These are phyloP conservation scores for Crassisporium funariophilum DNA, from an alignment of 768 basidiomycete genomes.

Conservation along the genomic window DNA sequence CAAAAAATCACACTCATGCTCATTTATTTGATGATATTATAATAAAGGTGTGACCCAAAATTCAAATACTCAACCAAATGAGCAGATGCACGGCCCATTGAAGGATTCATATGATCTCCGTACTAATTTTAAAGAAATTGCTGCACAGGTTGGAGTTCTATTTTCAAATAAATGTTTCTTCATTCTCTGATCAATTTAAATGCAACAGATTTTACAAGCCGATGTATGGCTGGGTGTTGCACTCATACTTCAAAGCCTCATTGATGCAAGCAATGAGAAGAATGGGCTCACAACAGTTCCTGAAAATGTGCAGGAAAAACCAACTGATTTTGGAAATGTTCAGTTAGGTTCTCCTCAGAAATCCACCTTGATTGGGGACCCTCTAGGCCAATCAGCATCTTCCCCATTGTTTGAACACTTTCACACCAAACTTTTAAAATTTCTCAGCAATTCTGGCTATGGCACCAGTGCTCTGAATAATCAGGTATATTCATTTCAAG, in stretches of 20 bases:
- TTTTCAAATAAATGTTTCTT: neutral
- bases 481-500: neutral
- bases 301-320: slow-evolving; percentile 1
- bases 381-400: no score
- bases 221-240: slow-evolving; percentile 15
- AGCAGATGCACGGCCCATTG: slow-evolving; percentile 31
- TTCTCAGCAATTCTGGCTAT: slow-evolving; percentile 2
- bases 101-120: slow-evolving; percentile 25
- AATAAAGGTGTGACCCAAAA: slow-evolving; percentile 31
- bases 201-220: slow-evolving; percentile 22
- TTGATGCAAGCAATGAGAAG: slow-evolving; percentile 9
- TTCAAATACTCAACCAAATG: slow-evolving; percentile 34
- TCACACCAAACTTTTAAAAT: no score
- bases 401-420: no score
- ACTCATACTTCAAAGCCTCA: slow-evolving; percentile 12
- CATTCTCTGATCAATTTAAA: no score
- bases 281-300: neutral
- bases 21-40: slow-evolving; percentile 37
- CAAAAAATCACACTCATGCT: slow-evolving; percentile 34
- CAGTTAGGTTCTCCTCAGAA: no score
- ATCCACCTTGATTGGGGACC: no score
- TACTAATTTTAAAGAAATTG: slow-evolving; percentile 36
- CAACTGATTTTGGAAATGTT: no score
- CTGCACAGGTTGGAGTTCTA: slow-evolving; percentile 26
- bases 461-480: neutral